Conservation (phyloP, 768 basidiomycete genomes). For the Suillus discolor region DNA sequence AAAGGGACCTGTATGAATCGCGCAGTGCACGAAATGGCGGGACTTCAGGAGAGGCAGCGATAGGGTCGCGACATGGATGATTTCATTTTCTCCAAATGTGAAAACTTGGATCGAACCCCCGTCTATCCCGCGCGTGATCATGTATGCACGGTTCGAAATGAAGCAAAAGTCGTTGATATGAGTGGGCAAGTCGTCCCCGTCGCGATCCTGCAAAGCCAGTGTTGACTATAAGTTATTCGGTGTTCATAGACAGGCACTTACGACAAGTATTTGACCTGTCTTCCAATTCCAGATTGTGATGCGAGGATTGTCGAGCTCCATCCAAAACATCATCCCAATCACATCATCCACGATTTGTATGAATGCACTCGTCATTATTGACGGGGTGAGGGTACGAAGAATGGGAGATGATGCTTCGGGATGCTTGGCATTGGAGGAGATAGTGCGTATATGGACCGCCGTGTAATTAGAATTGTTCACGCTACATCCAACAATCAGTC, state of each 20-base stretch:
- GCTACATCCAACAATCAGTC: neutral
- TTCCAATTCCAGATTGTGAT: constrained; percentile 55
- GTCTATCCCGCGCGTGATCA: constrained; percentile 38
- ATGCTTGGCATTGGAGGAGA: constrained; percentile 45
- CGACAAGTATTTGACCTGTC: constrained; percentile 43
- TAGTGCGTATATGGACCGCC: constrained; percentile 46
- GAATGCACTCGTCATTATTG: constrained; percentile 33
- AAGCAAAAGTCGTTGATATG: constrained; percentile 49
- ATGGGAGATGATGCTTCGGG: constrained; percentile 38
- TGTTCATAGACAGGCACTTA: constrained; percentile 28
- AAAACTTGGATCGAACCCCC: constrained; percentile 47
- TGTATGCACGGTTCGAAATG: constrained; percentile 44
- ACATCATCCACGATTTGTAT: constrained; percentile 59
- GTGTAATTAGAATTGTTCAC: constrained; percentile 18
- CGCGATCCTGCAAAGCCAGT: constrained; percentile 30
- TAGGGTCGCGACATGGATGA: constrained; percentile 24
- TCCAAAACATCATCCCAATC: constrained; percentile 48
- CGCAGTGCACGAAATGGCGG: constrained; percentile 19
- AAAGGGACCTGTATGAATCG: constrained; percentile 39
- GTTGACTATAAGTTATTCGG: neutral
- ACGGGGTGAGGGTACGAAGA: constrained; percentile 27
- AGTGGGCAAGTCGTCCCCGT: constrained; percentile 23
- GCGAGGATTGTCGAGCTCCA: constrained; percentile 25
- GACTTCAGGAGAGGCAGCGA: constrained; percentile 16
- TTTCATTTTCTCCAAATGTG: constrained; percentile 29